Conservation (phyloP, 768 basidiomycete species). For the Rhodotorula toruloides region DNA sequence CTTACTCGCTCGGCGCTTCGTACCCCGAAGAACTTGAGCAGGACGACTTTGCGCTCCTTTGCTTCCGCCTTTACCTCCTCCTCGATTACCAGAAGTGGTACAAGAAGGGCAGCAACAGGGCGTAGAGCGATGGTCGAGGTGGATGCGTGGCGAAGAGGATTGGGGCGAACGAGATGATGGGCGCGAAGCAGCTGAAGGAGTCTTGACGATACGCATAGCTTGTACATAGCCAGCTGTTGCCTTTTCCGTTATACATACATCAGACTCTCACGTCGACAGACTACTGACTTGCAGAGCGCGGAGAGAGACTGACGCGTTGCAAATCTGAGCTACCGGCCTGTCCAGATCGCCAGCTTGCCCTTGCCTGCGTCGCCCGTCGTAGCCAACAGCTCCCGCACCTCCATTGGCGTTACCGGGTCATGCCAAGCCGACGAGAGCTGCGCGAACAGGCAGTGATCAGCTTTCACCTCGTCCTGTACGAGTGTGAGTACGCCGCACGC, state of each 20-base stretch:
- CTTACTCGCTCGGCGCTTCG: constrained; percentile 48
- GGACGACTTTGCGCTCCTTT: constrained; percentile 47
- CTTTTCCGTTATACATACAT: no score
- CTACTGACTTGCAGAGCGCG: no score
- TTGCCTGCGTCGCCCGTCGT: constrained; percentile 26
- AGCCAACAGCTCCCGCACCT: constrained; percentile 36
- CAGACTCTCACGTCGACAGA: no score
- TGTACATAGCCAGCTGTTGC: no score
- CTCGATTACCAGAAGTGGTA: constrained; percentile 46
- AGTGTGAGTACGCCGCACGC: background rate
- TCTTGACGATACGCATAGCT: no score
- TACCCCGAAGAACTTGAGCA: constrained; percentile 49
- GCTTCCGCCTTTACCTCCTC: constrained; percentile 46
- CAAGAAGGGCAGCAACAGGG: constrained; percentile 34
- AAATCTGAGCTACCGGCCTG: constrained; percentile 17
- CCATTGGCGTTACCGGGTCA: constrained; percentile 11
- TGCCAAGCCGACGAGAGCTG: constrained; percentile 34
- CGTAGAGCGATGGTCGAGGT: background rate
- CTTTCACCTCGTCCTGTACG: background rate
- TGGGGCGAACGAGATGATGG: no score
- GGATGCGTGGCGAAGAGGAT: no score
- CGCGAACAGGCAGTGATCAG: background rate
- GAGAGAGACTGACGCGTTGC: background rate
- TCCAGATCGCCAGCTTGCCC: constrained; percentile 14
- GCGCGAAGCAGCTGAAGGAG: no score